phyloP scores from a whole-genome alignment of 2,329 filamentous ascomycete species.

The Trichoderma hamatum region DNA sequence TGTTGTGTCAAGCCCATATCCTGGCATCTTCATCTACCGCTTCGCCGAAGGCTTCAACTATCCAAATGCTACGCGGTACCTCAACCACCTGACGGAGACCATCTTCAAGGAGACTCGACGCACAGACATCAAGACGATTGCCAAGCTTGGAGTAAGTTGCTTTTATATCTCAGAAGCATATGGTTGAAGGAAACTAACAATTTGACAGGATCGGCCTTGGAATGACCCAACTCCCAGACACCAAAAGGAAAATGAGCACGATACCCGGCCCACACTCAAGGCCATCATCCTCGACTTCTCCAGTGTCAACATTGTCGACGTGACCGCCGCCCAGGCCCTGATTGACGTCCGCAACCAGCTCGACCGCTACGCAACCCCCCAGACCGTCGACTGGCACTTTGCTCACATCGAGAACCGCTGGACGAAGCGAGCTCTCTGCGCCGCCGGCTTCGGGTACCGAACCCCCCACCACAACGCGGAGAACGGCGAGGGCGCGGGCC shows the following conservation, averaged over 20 bases:
- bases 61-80: constrained; percentile 55
- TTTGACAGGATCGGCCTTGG: constrained; percentile 55
- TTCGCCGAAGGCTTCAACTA: constrained; percentile 62
- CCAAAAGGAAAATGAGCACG: constrained; percentile 36
- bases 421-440: constrained; percentile 58
- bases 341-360: constrained; percentile 58
- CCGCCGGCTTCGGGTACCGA: constrained; percentile 55
- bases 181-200: neutral
- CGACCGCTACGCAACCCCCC: constrained; percentile 52
- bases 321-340: constrained; percentile 57
- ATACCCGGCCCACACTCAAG: constrained; percentile 53
- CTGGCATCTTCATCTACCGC: constrained; percentile 59
- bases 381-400: constrained; percentile 54
- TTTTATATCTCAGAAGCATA: too few relatives aligned
- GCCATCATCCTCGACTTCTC: constrained; percentile 61
- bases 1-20: constrained; percentile 50
- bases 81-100: constrained; percentile 52
- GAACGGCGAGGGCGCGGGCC: constrained; percentile 33
- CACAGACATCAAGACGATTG: constrained; percentile 47
- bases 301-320: constrained; percentile 58
- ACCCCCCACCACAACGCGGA: constrained; percentile 35
- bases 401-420: constrained; percentile 57
- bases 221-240: constrained; percentile 54
- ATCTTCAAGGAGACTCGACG: constrained; percentile 51
- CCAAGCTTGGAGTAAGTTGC: constrained; percentile 37